phyloP scores from a whole-genome alignment of 83 land plant genomes.

The Diphasiastrum complanatum region DNA sequence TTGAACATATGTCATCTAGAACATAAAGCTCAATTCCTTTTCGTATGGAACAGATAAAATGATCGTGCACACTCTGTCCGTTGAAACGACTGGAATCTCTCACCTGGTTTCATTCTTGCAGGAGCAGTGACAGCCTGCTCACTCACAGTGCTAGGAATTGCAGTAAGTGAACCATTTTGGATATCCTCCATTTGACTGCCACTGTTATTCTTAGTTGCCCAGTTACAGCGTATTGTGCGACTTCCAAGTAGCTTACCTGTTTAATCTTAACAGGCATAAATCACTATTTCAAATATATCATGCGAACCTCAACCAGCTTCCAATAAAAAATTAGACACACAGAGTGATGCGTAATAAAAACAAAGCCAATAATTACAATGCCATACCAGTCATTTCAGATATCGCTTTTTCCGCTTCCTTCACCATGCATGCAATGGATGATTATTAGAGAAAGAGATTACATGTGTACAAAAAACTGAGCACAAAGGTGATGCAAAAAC shows the following conservation, averaged over 20 bases:
- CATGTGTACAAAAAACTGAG: too few species aligned
- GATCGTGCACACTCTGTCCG: too few species aligned
- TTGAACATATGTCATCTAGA: slow-evolving; percentile 33
- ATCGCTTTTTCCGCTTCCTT: slow-evolving; percentile 99
- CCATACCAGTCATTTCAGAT: slow-evolving; percentile 84
- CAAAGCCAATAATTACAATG: background rate
- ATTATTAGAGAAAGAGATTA: too few species aligned
- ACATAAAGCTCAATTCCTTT: background rate
- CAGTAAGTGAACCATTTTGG: too few species aligned
- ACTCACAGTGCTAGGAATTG: too few species aligned
- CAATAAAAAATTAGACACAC: background rate
- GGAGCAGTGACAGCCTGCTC: too few species aligned
- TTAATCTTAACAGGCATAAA: background rate
- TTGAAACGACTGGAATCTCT: too few species aligned
- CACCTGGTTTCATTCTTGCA: too few species aligned
- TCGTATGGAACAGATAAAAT: too few species aligned
- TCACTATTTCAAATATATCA: background rate
- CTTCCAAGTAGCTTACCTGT: slow-evolving; percentile 92
- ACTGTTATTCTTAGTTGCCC: slow-evolving; percentile 88
- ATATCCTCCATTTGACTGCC: slow-evolving; percentile 18
- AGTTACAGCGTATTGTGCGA: slow-evolving; percentile 90
- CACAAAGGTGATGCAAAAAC: too few species aligned
- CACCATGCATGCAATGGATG: slow-evolving; percentile 6
- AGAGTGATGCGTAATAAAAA: background rate
- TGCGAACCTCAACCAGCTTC: background rate